Base-by-base conservation (phyloP, 371 early-diverging fungal genomes). In the Circinella umbellata region DNA sequence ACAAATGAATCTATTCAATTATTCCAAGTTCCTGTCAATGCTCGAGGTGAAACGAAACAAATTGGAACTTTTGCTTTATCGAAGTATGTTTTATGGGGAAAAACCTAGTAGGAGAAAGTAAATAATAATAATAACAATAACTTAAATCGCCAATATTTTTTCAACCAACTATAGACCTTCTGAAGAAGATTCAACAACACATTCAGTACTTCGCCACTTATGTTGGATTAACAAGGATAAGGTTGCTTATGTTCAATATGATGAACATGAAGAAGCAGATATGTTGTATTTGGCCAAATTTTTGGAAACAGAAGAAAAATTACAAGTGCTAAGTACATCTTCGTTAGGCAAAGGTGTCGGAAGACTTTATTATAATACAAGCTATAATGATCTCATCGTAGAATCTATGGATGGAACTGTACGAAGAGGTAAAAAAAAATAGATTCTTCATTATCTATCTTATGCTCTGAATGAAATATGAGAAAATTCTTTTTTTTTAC, bases 1-100 rank as follows among this genome's bases (percentile, higher is more conserved):
- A 73, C 90, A 34, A 79, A 79, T 13, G 73, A 86, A 53, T 70
- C 78, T n/a, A 80, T 88, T 10, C 75, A 83, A 20, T 74, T 90
- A n/a, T 83, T 73, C 67, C 79, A 79, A 13, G 64, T 84, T 2
- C 80, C 84, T 59, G 76, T 51, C 4, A 76, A 73, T 36, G 84
- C 72, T 4, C 69, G 72, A 37, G 84, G 80, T 7, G 51, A 69
- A 47, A 62, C 70, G 0, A 38, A 67, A 8, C n/a, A 64, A 5
- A 17, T 75, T n/a, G 76, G 72, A 13, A 54, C 74, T 3, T 42
- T 62, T 18, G 49, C 47, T 34, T 71, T 65, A 35, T 18, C 57
- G 34, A 57, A 57, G 57, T 57, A 27, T 27, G 57, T 57, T n/a
- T 13, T 53, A 6, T 27, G n/a, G 3, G 3, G 15, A 47, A 9